Base-by-base conservation (phyloP, 192 early-diverging fungal genomes). In the Thoreauomyces humboldtii region DNA sequence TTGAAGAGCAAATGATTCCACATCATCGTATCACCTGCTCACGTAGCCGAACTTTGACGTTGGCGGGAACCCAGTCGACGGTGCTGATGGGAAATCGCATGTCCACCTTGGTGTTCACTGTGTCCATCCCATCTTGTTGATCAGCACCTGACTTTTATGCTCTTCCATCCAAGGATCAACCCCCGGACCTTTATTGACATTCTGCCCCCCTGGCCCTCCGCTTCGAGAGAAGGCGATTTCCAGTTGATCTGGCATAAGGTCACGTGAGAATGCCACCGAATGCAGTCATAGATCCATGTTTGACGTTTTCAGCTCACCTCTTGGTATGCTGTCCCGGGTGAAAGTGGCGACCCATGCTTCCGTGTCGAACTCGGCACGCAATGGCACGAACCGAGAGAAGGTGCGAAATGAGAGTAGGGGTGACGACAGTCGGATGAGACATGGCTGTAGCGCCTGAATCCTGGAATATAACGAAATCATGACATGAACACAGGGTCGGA, bases 151-250 rank as follows among this genome's bases (percentile, higher is more conserved):
- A n/a, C n/a, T n/a, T n/a, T n/a, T n/a, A n/a, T n/a, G n/a, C n/a
- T n/a, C n/a, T n/a, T n/a, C n/a, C n/a, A n/a, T n/a, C n/a, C n/a
- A n/a, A n/a, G n/a, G n/a, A n/a, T n/a, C 11, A 41, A 9, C 11
- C 38, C 38, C 17, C 38, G 38, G 9, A 86, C 88, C 82, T 83
- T 95, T 95, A 80, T 95, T 95, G 31, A 95, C 93, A 67, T 95
- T 93, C 65, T 95, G 91, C 21, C 93, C 93, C 25, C 93, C 93
- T 11, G 93, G 90, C 4, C 91, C 93, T 67, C 91, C 83, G 67
- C 87, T 86, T 59, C 91, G 82, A 76, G 71, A 88, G 32, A 57
- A 66, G 1, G 38, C 24, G 14, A 57, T 33, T 25, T 57, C 53
- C 5, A 66, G 25, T 21, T 42, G 21, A 17, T 66, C 64, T 66